Percentiles rank a stretch among this genome's conserved stretches.
Conservation (phyloP, 1,284 basidiomycete species). For the Entoloma clypeatum region DNA sequence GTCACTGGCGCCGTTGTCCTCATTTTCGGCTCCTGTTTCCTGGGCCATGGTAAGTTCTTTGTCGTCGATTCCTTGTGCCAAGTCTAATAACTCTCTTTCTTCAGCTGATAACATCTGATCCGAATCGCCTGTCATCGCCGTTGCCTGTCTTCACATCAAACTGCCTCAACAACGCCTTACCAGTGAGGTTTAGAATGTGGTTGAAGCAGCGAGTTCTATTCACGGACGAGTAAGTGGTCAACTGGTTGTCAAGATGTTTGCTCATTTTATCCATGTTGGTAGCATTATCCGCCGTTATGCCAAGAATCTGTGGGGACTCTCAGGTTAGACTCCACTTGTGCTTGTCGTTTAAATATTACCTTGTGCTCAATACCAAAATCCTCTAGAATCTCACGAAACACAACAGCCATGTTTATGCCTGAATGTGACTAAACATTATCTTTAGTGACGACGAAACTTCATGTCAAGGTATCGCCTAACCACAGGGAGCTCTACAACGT, state of each 20-base stretch:
- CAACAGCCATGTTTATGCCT: constrained; percentile 17
- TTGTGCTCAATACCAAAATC: constrained; percentile 21
- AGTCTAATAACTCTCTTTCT: background rate
- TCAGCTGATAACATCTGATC: too few species aligned
- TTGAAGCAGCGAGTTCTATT: constrained; percentile 30
- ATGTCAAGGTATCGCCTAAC: too few species aligned
- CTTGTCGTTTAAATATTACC: constrained; percentile 13
- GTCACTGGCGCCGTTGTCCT: constrained; percentile 4
- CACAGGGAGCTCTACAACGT: too few species aligned
- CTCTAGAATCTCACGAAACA: constrained; percentile 16
- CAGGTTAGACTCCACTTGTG: background rate
- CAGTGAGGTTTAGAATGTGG: constrained; percentile 32
- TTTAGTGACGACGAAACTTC: too few species aligned
- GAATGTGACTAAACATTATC: constrained; percentile 16
- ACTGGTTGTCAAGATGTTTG: constrained; percentile 18
- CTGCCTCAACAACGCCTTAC: constrained; percentile 24
- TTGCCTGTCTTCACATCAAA: constrained; percentile 23
- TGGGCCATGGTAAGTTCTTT: background rate
- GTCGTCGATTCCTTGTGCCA: constrained; percentile 9
- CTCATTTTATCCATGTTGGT: constrained; percentile 31
- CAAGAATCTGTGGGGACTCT: constrained; percentile 21
- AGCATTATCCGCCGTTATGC: constrained; percentile 28
- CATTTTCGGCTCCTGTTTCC: constrained; percentile 8
- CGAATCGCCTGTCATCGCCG: constrained; percentile 4
- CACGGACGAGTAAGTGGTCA: constrained; percentile 20